A percentile compares a stretch with the other conserved stretches of the same genome.
phyloP scores from a whole-genome alignment of 1,284 basidiomycete genomes.

The Amylostereum chailletii region DNA sequence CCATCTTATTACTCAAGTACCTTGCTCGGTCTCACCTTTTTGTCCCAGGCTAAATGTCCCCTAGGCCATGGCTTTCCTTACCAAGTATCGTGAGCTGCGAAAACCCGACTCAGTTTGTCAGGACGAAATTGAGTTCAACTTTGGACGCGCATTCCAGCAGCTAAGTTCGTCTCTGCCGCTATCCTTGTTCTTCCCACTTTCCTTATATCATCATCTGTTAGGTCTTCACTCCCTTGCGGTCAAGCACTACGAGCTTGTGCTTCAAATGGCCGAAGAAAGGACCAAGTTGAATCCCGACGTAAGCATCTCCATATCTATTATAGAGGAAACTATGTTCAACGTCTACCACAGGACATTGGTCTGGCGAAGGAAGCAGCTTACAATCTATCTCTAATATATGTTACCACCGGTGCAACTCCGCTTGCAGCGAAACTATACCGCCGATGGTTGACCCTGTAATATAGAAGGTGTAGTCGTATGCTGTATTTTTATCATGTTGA shows the following conservation, averaged over 20 bases:
- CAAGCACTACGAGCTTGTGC: constrained; percentile 73
- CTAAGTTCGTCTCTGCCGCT: constrained; percentile 46
- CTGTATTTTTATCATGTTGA: too few species aligned
- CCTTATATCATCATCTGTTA: constrained; percentile 20
- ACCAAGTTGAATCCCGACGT: constrained; percentile 16
- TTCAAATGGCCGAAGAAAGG: constrained; percentile 46
- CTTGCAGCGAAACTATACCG: constrained; percentile 59
- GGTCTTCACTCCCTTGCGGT: constrained; percentile 76
- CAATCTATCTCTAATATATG: constrained; percentile 79
- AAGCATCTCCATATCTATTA: constrained; percentile 1
- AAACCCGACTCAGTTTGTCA: constrained; percentile 34
- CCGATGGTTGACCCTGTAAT: constrained; percentile 56
- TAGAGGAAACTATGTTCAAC: too few species aligned
- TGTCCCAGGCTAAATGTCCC: not conserved
- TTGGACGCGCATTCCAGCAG: constrained; percentile 86
- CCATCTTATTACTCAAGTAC: constrained; percentile 72
- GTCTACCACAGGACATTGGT: constrained; percentile 28
- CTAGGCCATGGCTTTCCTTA: constrained; percentile 77
- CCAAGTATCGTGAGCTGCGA: constrained; percentile 61
- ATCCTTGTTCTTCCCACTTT: not conserved
- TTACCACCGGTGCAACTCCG: constrained; percentile 63
- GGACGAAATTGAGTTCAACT: constrained; percentile 86
- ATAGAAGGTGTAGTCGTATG: too few species aligned
- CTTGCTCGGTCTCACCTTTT: constrained; percentile 5
- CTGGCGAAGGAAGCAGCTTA: constrained; percentile 75